phyloP scores from a whole-genome alignment of 805 yeast genomes.

The Saccharomycopsis javanensis region DNA sequence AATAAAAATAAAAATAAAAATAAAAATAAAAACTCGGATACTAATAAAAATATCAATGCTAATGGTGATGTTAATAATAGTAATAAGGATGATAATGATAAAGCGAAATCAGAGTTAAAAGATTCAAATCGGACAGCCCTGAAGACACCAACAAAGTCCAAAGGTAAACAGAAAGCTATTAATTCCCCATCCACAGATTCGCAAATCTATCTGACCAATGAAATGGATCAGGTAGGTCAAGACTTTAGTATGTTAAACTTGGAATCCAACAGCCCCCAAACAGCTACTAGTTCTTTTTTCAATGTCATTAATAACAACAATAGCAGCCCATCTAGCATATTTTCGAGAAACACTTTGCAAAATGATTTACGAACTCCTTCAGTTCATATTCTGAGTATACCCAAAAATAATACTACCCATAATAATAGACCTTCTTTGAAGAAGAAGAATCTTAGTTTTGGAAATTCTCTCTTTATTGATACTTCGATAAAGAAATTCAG shows the following conservation, averaged over 20 bases:
- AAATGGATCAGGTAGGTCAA: background rate
- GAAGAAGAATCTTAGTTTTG: background rate
- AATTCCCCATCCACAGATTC: background rate
- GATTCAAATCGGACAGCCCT: background rate
- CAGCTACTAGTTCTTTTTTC: too few species aligned
- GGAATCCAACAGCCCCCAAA: background rate
- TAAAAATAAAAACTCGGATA: too few species aligned
- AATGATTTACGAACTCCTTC: background rate
- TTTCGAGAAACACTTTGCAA: background rate
- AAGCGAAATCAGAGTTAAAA: too few species aligned
- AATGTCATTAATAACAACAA: too few species aligned
- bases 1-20: background rate
- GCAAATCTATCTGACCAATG: too few species aligned
- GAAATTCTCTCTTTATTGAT: background rate
- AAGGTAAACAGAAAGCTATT: background rate
- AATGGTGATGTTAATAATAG: background rate
- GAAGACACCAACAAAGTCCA: background rate
- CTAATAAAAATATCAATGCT: too few species aligned
- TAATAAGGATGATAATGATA: background rate
- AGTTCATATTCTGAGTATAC: background rate
- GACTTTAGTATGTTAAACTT: background rate
- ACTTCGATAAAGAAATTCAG: background rate
- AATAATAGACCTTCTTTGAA: background rate
- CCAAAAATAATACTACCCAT: background rate
- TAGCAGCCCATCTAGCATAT: background rate